phyloP scores from a whole-genome alignment of 257 asterid genomes.

The Thymus quinquecostatus region DNA sequence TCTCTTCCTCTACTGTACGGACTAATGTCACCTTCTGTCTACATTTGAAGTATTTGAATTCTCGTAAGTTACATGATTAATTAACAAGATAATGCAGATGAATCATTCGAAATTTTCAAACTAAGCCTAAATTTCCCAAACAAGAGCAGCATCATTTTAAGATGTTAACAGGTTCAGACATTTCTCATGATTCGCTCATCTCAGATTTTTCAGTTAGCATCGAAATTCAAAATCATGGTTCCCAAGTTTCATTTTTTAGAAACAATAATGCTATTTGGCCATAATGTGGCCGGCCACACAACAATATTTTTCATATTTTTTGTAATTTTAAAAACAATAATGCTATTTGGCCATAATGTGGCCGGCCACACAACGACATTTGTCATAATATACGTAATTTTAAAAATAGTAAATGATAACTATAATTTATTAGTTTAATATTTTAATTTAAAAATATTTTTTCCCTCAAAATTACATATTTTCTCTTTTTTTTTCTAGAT shows the following conservation, averaged over 20 bases:
- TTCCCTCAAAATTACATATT: too few species aligned
- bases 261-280: too few species aligned
- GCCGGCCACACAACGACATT: too few species aligned
- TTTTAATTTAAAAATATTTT: too few species aligned
- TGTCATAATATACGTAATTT: too few species aligned
- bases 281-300: too few species aligned
- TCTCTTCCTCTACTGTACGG: slow-evolving; percentile 86
- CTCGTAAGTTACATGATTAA: slow-evolving; percentile 19
- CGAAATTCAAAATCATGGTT: background rate
- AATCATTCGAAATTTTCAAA: slow-evolving; percentile 10
- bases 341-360: too few species aligned
- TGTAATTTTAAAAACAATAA: too few species aligned
- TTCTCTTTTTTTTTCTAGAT: too few species aligned
- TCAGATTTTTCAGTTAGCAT: background rate
- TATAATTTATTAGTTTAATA: too few species aligned
- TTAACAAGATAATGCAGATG: slow-evolving; percentile 21
- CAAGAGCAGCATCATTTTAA: slow-evolving; percentile 19
- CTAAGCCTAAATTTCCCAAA: slow-evolving; percentile 15
- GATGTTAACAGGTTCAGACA: slow-evolving; percentile 20
- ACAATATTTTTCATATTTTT: too few species aligned
- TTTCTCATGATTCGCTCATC: background rate
- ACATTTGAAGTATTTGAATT: slow-evolving; percentile 36
- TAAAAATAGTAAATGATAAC: too few species aligned
- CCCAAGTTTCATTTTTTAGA: background rate
- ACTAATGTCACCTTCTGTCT: slow-evolving; percentile 84